These are phyloP conservation scores for Alternaria triticimaculans DNA, from an alignment of 2,329 filamentous ascomycete species.

Conservation along the genomic window DNA sequence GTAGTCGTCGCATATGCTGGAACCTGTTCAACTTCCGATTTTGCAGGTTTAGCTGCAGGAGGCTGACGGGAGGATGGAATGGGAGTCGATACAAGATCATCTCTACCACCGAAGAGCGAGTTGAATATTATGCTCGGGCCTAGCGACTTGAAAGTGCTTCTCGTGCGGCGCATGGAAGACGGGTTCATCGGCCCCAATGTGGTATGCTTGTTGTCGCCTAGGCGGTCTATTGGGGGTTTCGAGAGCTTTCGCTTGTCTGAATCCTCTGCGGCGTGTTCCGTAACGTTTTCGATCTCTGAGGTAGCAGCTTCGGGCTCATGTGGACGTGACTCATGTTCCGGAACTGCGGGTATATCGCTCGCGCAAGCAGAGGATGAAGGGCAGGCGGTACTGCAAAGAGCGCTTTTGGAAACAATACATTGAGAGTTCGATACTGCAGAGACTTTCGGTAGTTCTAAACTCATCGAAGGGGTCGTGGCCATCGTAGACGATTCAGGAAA, in stretches of 20 bases:
- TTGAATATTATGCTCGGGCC: constrained; percentile 1
- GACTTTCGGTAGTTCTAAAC: neutral
- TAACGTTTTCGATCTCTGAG: neutral
- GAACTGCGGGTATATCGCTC: neutral
- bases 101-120: neutral
- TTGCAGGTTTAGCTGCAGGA: neutral
- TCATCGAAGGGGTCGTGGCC: neutral
- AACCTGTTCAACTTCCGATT: neutral
- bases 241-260: neutral
- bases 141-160: neutral
- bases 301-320: neutral
- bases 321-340: neutral
- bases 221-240: neutral
- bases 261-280: neutral
- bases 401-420: neutral
- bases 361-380: neutral
- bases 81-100: neutral
- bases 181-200: neutral
- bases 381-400: neutral
- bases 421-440: neutral
- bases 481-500: neutral
- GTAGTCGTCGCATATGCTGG: neutral
- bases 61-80: neutral
- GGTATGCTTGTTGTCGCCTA: neutral
- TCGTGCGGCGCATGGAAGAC: neutral